phyloP scores from a whole-genome alignment of 306 rosid genomes.

The Adenanthera pavonina region DNA sequence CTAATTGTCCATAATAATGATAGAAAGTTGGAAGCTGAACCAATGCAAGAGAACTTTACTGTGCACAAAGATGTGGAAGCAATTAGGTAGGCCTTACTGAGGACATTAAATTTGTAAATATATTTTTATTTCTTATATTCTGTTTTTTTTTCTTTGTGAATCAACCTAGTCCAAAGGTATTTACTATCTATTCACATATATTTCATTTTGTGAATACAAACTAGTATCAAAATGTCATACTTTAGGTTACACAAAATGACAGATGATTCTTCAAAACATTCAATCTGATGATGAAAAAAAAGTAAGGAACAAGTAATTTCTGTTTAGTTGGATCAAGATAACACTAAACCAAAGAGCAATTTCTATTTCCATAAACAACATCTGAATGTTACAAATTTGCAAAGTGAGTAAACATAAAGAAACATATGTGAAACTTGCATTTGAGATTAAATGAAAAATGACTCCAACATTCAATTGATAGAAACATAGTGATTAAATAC shows the following conservation, averaged over 20 bases:
- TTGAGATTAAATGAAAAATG: not conserved
- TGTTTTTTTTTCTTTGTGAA: too few relatives aligned
- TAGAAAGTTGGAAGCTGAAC: conserved; percentile 51
- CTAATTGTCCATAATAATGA: conserved; percentile 51
- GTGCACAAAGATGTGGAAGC: conserved; percentile 37
- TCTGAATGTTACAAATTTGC: not conserved
- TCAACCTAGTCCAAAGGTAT: too few relatives aligned
- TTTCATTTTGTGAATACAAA: not conserved
- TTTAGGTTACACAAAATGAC: conserved; percentile 4
- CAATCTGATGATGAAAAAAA: not conserved
- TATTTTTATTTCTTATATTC: too few relatives aligned
- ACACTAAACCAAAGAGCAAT: conserved; percentile 11
- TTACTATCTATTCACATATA: too few relatives aligned
- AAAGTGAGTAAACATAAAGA: not conserved
- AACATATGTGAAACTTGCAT: not conserved
- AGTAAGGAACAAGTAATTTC: not conserved
- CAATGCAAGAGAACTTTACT: conserved; percentile 37
- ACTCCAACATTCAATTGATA: conserved; percentile 4
- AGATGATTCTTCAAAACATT: not conserved
- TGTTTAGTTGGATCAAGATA: conserved; percentile 30
- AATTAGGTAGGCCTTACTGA: conserved; percentile 41
- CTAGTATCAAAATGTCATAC: not conserved
- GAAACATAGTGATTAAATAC: not conserved
- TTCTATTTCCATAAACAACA: conserved; percentile 30
- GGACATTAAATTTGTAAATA: not conserved